Percentiles rank a stretch among this genome's conserved stretches.
phyloP scores from a whole-genome alignment of 1,284 basidiomycete species.

The Ustilago bromivora region DNA sequence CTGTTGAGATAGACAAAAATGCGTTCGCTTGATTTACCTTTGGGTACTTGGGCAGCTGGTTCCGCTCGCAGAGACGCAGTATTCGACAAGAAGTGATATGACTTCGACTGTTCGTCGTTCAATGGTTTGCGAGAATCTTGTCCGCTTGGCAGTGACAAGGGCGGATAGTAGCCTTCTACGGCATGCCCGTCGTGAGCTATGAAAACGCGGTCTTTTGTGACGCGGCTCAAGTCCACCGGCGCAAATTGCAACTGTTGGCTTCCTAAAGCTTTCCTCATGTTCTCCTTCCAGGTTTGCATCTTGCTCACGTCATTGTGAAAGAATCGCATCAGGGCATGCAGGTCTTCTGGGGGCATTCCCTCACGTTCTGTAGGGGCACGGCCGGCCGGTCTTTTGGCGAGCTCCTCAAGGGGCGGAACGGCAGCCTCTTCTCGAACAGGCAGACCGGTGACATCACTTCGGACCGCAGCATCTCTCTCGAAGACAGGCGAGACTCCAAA shows the following conservation, averaged over 20 bases:
- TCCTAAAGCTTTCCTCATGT: conserved; percentile 4
- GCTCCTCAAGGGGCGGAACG: no score
- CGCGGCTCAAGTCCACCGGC: not conserved
- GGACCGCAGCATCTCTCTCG: no score
- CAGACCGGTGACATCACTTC: no score
- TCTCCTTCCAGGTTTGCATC: not conserved
- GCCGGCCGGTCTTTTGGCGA: no score
- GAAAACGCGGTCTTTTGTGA: not conserved
- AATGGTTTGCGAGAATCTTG: not conserved
- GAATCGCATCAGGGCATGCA: not conserved
- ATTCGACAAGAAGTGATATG: no score
- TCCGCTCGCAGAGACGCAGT: no score
- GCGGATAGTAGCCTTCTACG: conserved; percentile 8
- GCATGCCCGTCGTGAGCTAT: conserved; percentile 8
- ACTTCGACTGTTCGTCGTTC: no score
- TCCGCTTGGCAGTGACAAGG: not conserved
- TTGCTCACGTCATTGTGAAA: not conserved
- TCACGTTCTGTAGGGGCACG: no score
- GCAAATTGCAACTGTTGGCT: not conserved
- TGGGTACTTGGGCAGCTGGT: not conserved
- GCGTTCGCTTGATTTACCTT: not conserved
- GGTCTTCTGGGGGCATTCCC: not conserved
- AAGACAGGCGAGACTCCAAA: no score
- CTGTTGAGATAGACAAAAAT: conserved; percentile 23
- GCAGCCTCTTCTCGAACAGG: no score